Conservation (phyloP, 139 green algal genomes). For the Diplosphaera chodatii region DNA sequence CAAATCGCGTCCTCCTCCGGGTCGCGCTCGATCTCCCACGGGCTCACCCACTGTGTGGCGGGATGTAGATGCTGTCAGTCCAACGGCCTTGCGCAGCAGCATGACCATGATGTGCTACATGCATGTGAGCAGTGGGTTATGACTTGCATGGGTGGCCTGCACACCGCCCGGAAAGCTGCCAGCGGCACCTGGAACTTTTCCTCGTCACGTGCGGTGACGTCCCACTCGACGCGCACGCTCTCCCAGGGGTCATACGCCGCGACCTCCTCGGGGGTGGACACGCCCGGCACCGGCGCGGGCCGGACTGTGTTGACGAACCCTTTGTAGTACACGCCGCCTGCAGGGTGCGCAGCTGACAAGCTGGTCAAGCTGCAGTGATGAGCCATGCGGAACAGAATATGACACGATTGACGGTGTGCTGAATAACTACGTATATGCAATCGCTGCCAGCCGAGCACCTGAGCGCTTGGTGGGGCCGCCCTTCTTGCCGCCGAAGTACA, state of each 20-base stretch:
- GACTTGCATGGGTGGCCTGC: no score
- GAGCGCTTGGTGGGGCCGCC: background rate
- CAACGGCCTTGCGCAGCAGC: no score
- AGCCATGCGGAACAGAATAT: no score
- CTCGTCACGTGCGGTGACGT: slow-evolving; percentile 20
- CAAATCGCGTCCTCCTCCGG: slow-evolving; percentile 50
- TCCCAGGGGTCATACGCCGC: slow-evolving; percentile 70
- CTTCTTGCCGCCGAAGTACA: slow-evolving; percentile 64
- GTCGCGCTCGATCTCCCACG: slow-evolving; percentile 79
- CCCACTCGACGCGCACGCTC: slow-evolving; percentile 63
- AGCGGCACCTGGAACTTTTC: background rate
- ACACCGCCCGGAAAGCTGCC: no score
- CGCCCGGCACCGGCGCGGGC: slow-evolving; percentile 3
- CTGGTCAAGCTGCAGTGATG: no score
- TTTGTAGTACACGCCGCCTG: slow-evolving; percentile 63
- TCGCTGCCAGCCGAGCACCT: background rate
- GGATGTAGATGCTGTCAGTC: no score
- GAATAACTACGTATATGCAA: no score
- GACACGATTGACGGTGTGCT: no score
- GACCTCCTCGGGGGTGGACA: slow-evolving; percentile 15
- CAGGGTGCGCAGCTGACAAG: background rate
- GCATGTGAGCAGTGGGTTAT: no score
- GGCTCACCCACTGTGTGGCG: slow-evolving; percentile 49
- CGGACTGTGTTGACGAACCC: slow-evolving; percentile 42
- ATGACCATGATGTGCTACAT: no score